A percentile compares a stretch with the other conserved stretches of the same genome.
Conservation (phyloP, 176 grass and related monocot genomes). For the Chrysopogon serrulatus region DNA sequence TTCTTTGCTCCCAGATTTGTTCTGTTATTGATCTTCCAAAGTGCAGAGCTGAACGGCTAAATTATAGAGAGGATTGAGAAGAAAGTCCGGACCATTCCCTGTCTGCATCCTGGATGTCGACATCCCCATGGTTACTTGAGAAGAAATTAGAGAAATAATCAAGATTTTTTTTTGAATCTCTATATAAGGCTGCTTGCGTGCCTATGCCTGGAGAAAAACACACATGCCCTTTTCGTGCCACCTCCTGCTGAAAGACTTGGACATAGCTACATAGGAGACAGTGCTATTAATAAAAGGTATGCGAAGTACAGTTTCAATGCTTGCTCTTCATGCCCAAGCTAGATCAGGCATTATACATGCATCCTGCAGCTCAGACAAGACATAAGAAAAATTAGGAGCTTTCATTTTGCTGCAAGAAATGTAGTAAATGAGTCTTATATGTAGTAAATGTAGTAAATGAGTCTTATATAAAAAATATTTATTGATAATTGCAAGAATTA, state of each 20-base stretch:
- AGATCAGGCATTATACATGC: neutral
- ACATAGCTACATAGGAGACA: neutral
- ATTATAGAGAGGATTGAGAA: neutral
- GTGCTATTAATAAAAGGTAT: slow-evolving; percentile 1
- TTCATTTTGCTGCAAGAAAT: neutral
- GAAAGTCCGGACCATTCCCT: neutral
- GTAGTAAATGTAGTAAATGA: neutral
- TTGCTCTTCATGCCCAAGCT: neutral
- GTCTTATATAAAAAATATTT: neutral
- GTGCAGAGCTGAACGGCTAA: neutral
- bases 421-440: neutral
- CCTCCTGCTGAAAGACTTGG: too few species aligned
- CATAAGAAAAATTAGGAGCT: neutral
- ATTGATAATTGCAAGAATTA: neutral
- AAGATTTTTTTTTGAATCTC: neutral
- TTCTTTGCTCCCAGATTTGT: neutral
- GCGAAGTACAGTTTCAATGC: neutral
- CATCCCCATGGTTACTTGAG: neutral
- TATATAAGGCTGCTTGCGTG: neutral
- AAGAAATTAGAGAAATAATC: neutral
- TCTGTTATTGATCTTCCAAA: neutral
- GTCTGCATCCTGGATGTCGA: neutral
- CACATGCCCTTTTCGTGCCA: neutral
- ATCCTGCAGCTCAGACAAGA: neutral
- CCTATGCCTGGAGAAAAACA: neutral